Conservation (phyloP, 345 rosid genomes). For the Eutrema heterophyllum region DNA sequence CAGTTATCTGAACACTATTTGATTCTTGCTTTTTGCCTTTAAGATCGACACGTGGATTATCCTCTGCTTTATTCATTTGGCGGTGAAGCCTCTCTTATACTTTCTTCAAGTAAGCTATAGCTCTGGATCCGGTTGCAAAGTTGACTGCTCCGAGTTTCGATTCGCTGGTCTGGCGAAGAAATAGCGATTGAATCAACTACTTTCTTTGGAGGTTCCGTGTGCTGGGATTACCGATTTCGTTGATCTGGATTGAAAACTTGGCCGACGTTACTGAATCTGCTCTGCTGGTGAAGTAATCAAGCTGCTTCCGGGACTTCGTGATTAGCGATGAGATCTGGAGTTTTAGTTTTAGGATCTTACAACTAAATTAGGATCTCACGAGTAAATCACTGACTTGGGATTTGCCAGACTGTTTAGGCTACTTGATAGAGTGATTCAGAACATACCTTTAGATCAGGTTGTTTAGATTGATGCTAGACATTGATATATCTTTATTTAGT, state of each 20-base stretch:
- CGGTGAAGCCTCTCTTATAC: not conserved
- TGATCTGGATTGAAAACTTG: not conserved
- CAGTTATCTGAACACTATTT: not conserved
- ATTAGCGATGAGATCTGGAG: conserved; percentile 4
- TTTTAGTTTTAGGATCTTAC: not conserved
- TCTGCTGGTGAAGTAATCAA: no score
- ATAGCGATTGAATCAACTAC: not conserved
- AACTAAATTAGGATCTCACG: not conserved
- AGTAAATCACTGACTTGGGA: not conserved
- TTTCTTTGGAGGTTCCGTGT: not conserved
- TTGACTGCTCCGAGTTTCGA: not conserved
- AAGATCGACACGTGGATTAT: conserved; percentile 24
- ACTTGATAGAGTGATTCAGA: conserved; percentile 3
- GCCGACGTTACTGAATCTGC: no score
- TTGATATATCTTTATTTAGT: not conserved
- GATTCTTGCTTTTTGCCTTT: not conserved
- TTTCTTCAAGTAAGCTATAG: conserved; percentile 4
- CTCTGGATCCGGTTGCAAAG: conserved; percentile 18
- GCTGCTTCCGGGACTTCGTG: conserved; percentile 4
- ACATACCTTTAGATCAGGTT: not conserved
- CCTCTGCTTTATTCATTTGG: not conserved
- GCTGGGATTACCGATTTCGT: not conserved
- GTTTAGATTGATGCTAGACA: conserved; percentile 7
- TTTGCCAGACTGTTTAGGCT: not conserved
- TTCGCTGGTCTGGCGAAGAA: not conserved